Base-by-base conservation (phyloP, 2,329 filamentous ascomycete species). In the Alternaria sp. region DNA sequence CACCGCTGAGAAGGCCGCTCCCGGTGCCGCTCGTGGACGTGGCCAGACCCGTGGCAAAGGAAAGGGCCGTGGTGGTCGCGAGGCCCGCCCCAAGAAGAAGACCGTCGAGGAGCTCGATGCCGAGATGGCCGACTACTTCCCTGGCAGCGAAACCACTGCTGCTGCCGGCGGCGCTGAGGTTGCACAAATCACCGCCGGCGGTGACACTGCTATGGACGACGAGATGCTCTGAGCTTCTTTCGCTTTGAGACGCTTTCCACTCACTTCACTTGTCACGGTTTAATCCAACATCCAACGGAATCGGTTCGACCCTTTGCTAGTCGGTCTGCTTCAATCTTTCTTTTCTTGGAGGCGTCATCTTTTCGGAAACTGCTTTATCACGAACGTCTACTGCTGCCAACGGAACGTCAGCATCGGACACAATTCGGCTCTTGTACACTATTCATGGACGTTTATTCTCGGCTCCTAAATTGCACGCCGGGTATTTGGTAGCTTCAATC, bases 101-200 rank as follows among this genome's bases (percentile, higher is more conserved):
- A 97, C 93, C 0, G 89, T 91, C 1, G 95, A 97, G 79, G 94
- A 99, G 83, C 89, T 99, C 25, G 96, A 99, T 80, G 93, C 93
- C 5, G 96, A 99, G 81, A 99, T 99, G 96, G 90, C 89, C 19
- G 96, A 98, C 81, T 99, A 99, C 84, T 98, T 96, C 79, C 89
- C 86, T 57, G 78, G 79, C 28, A 82, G 77, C 52, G 77, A 80
- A 40, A 82, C 81, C 56, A 80, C 77, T 56, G 78, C 79, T 60
- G 77, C 82, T 5, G 79, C 80, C 46, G 84, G 82, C 64, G 83
- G 82, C 47, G 73, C 76, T 46, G 71, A 67, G 40, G 82, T 83
- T 65, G 85, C 62, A 73, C 82, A 57, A 78, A 82, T 84, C 43
- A 83, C 73, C 44, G 73, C 72, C 46, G 76, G 65, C 44, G 77